A percentile compares a stretch with the other conserved stretches of the same genome.
phyloP scores from a whole-genome alignment of 495 filamentous ascomycete genomes.

The Trichoderma gamsii region DNA sequence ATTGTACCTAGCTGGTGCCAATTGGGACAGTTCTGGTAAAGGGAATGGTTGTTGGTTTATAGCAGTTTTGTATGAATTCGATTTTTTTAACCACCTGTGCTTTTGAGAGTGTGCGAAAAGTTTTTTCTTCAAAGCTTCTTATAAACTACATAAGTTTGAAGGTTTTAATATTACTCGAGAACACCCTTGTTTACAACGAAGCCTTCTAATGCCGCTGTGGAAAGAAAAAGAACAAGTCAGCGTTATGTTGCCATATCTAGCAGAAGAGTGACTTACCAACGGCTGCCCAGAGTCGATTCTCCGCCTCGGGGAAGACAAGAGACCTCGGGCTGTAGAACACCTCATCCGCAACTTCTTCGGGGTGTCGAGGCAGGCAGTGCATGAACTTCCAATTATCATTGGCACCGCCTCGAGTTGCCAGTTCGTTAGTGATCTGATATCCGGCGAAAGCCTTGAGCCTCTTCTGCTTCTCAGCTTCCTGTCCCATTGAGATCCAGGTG shows the following conservation, averaged over 20 bases:
- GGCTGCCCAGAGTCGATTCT: slow-evolving; percentile 89
- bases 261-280: slow-evolving; percentile 46
- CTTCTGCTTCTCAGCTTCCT: slow-evolving; percentile 75
- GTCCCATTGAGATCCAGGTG: slow-evolving; percentile 97
- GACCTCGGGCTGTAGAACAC: slow-evolving; percentile 81
- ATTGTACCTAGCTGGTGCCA: slow-evolving; percentile 8
- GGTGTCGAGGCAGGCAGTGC: slow-evolving; percentile 94
- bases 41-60: slow-evolving; percentile 4
- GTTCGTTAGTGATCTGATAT: slow-evolving; percentile 78
- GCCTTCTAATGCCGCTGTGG: slow-evolving; percentile 65
- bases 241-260: background rate
- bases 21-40: slow-evolving; percentile 2
- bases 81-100: background rate
- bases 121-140: background rate
- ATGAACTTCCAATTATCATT: slow-evolving; percentile 94
- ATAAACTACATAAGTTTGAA: background rate
- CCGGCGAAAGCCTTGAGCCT: slow-evolving; percentile 75
- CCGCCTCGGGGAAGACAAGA: slow-evolving; percentile 87
- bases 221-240: slow-evolving; percentile 20
- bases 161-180: background rate
- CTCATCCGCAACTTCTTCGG: slow-evolving; percentile 88
- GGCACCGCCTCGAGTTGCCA: slow-evolving; percentile 79
- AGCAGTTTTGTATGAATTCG: background rate
- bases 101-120: background rate
- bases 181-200: slow-evolving; percentile 87